A percentile compares a stretch with the other conserved stretches of the same genome.
phyloP scores from a whole-genome alignment of 2,329 filamentous ascomycete species.

The Apiospora saccharicola region DNA sequence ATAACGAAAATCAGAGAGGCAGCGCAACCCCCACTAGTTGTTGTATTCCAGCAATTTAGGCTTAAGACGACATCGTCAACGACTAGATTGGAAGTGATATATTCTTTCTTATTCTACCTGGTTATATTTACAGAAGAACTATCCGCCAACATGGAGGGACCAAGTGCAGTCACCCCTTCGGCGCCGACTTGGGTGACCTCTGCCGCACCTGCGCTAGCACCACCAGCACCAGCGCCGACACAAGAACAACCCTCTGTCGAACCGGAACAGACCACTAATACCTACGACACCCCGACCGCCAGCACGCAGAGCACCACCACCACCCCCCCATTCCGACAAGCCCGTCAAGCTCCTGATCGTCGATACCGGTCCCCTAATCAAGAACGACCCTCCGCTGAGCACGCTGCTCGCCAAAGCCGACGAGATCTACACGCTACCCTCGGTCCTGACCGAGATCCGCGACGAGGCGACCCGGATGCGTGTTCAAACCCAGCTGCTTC shows the following conservation, averaged over 20 bases:
- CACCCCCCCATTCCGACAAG: slow-evolving; percentile 52
- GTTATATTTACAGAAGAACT: background rate
- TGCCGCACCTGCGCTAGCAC: background rate
- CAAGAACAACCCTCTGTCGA: background rate
- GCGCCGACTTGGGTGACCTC: background rate
- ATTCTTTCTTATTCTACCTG: background rate
- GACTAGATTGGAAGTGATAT: background rate
- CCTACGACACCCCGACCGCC: too few species aligned
- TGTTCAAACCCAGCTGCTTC: slow-evolving; percentile 83
- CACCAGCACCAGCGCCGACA: background rate
- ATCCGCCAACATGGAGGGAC: background rate
- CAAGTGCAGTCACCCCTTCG: background rate
- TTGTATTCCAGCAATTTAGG: background rate
- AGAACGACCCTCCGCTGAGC: slow-evolving; percentile 87
- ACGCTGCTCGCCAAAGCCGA: slow-evolving; percentile 81
- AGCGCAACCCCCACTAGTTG: background rate
- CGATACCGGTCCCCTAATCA: slow-evolving; percentile 92
- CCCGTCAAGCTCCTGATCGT: slow-evolving; percentile 84
- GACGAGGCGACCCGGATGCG: slow-evolving; percentile 82
- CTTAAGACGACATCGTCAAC: background rate
- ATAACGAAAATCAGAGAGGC: slow-evolving; percentile 21
- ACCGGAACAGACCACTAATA: background rate
- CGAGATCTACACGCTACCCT: slow-evolving; percentile 81
- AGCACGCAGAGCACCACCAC: background rate
- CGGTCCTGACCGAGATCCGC: slow-evolving; percentile 86